Conservation (phyloP, 306 rosid genomes). For the Fragaria iinumae region DNA sequence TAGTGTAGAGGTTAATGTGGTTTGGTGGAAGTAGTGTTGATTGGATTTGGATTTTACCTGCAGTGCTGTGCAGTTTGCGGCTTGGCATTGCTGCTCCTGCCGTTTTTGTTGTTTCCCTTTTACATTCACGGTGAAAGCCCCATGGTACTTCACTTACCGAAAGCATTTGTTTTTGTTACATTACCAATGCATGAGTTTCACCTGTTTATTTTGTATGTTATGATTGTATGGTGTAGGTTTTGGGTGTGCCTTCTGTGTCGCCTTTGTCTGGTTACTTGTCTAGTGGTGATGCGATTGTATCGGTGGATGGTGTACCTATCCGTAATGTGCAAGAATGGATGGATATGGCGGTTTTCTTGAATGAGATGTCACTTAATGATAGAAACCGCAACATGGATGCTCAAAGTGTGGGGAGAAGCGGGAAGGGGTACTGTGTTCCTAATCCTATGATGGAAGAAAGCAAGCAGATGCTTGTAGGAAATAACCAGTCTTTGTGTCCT, state of each 20-base stretch:
- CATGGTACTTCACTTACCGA: slow-evolving; percentile 47
- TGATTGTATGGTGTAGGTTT: slow-evolving; percentile 54
- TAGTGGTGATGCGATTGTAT: slow-evolving; percentile 62
- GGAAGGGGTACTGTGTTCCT: slow-evolving; percentile 77
- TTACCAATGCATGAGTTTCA: neutral
- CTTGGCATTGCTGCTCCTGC: slow-evolving; percentile 63
- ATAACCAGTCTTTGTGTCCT: slow-evolving; percentile 50
- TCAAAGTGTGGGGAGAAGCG: slow-evolving; percentile 33
- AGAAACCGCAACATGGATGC: slow-evolving; percentile 28
- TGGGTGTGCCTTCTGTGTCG: slow-evolving; percentile 54
- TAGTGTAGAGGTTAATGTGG: neutral
- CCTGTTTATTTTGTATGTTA: slow-evolving; percentile 23
- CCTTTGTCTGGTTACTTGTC: slow-evolving; percentile 71
- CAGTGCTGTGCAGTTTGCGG: slow-evolving; percentile 83
- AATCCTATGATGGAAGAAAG: slow-evolving; percentile 49
- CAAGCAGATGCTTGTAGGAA: slow-evolving; percentile 30
- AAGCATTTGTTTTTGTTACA: neutral
- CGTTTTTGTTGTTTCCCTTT: slow-evolving; percentile 70
- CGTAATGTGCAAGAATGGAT: slow-evolving; percentile 67
- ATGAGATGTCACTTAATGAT: slow-evolving; percentile 36
- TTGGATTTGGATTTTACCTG: slow-evolving; percentile 25
- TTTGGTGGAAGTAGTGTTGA: slow-evolving; percentile 17
- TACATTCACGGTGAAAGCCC: slow-evolving; percentile 53
- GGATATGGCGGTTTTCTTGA: slow-evolving; percentile 42
- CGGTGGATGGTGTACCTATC: slow-evolving; percentile 58